Conservation (phyloP, 2,329 filamentous ascomycete genomes). For the Lizonia empirigonia region DNA sequence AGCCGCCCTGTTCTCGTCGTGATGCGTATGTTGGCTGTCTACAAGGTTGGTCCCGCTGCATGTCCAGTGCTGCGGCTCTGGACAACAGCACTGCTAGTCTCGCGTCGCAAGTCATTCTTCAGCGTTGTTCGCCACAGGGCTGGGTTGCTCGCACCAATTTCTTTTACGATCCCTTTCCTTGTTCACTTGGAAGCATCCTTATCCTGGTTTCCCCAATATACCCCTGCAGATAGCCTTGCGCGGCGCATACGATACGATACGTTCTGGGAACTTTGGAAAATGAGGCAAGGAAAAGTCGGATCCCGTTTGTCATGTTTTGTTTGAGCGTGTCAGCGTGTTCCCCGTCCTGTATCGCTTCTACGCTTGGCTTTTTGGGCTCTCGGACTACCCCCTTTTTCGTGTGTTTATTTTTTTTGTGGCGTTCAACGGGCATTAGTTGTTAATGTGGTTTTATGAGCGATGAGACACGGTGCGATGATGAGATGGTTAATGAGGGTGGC, state of each 20-base stretch:
- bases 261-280: neutral
- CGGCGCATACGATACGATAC: constrained; percentile 1
- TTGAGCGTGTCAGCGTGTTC: neutral
- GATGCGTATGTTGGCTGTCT: neutral
- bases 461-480: constrained; percentile 2
- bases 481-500: constrained; percentile 7
- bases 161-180: neutral
- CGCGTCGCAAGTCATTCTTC: constrained; percentile 2
- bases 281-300: constrained; percentile 11
- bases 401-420: neutral
- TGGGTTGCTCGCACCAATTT: constrained; percentile 6
- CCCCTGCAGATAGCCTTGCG: constrained; percentile 3
- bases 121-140: constrained; percentile 16
- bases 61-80: neutral
- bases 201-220: constrained; percentile 13
- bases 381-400: constrained; percentile 1
- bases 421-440: neutral
- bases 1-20: neutral
- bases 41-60: neutral
- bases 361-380: neutral
- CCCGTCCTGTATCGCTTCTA: too few relatives aligned
- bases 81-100: neutral
- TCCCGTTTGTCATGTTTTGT: constrained; percentile 3
- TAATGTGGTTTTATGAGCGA: neutral
- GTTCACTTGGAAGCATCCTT: constrained; percentile 3